phyloP scores from a whole-genome alignment of 2,329 filamentous ascomycete genomes.

The Sarocladium kiliense region DNA sequence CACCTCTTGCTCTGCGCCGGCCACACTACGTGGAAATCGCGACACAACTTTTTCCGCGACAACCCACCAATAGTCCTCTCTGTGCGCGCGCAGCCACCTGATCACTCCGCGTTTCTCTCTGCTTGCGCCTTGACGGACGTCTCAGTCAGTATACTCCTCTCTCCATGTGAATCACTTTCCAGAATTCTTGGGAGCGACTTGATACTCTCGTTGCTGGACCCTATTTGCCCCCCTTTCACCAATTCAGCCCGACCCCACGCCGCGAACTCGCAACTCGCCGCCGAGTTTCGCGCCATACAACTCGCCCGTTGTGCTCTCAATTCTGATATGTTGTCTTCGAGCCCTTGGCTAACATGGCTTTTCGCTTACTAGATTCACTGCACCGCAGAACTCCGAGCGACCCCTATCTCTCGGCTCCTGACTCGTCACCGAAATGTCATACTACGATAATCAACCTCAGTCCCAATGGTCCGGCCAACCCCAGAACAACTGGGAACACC shows the following conservation, averaged over 20 bases:
- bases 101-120: background rate
- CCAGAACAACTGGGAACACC: constrained; percentile 42
- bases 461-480: constrained; percentile 31
- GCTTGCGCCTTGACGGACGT: background rate
- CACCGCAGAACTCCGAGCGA: background rate
- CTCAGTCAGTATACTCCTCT: background rate
- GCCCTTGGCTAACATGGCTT: background rate
- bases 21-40: constrained; percentile 5
- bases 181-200: background rate
- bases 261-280: background rate
- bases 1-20: background rate
- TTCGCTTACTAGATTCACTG: background rate
- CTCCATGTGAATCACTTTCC: too few relatives aligned
- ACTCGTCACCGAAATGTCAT: constrained; percentile 14
- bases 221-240: background rate
- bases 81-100: background rate
- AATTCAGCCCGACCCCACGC: background rate
- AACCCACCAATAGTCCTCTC: background rate
- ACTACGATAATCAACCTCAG: constrained; percentile 38
- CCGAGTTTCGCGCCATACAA: background rate
- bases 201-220: background rate
- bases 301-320: background rate
- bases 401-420: background rate
- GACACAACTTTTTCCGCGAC: constrained; percentile 8
- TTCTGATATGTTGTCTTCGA: background rate